A percentile compares a stretch with the other conserved stretches of the same genome.
Conservation (phyloP, 306 rosid genomes). For the Pterocarpus santalinus region DNA sequence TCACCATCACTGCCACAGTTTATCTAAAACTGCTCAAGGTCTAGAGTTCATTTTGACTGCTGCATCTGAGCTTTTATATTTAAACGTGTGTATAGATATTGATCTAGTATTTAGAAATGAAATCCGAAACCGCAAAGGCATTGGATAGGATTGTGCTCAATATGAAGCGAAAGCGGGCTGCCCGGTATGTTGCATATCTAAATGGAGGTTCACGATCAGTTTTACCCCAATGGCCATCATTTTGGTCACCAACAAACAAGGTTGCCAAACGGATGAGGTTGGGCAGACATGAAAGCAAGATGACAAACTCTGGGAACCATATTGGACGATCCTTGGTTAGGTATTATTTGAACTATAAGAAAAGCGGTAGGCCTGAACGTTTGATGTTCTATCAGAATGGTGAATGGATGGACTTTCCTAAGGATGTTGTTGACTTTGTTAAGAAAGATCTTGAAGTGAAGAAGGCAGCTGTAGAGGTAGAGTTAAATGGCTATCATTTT, state of each 20-base stretch:
- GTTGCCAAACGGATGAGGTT: slow-evolving; percentile 63
- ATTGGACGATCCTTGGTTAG: slow-evolving; percentile 50
- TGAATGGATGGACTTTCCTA: slow-evolving; percentile 69
- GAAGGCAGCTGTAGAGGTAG: slow-evolving; percentile 62
- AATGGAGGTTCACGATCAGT: slow-evolving; percentile 55
- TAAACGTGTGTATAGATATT: slow-evolving; percentile 59
- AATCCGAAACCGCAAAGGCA: slow-evolving; percentile 71
- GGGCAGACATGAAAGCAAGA: slow-evolving; percentile 49
- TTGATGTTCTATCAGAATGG: slow-evolving; percentile 68
- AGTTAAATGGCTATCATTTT: slow-evolving; percentile 54
- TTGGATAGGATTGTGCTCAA: slow-evolving; percentile 66
- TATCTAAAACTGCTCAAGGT: slow-evolving; percentile 41
- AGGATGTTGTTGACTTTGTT: slow-evolving; percentile 55
- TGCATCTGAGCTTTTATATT: slow-evolving; percentile 55
- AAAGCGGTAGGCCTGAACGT: slow-evolving; percentile 65
- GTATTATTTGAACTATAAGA: slow-evolving; percentile 62
- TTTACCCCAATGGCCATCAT: slow-evolving; percentile 37
- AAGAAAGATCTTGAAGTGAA: slow-evolving; percentile 62
- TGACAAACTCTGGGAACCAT: slow-evolving; percentile 42
- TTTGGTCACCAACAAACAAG: slow-evolving; percentile 44
- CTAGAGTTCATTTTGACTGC: slow-evolving; percentile 48
- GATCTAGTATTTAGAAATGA: slow-evolving; percentile 67
- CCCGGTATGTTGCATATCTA: slow-evolving; percentile 54
- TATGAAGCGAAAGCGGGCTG: slow-evolving; percentile 72
- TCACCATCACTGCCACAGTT: slow-evolving; percentile 16